These are phyloP conservation scores for Candida boidinii DNA, from an alignment of 805 yeast genomes.

Conservation along the genomic window DNA sequence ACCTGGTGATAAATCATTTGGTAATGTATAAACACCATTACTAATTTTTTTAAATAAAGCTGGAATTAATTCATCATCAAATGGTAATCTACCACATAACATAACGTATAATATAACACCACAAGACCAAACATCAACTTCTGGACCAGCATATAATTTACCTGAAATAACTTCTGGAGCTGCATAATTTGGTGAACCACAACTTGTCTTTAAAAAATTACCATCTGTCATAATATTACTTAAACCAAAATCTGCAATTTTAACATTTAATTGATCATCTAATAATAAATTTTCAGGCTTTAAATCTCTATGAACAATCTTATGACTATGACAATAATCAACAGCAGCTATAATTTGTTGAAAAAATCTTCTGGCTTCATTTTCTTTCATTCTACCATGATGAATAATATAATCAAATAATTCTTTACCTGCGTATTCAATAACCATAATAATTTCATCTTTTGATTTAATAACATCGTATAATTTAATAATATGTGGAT, in stretches of 20 bases:
- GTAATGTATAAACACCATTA: constrained; percentile 87
- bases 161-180: constrained; percentile 97
- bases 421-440: constrained; percentile 95
- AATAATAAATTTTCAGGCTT: constrained; percentile 89
- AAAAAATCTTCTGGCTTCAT: constrained; percentile 86
- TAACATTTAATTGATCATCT: constrained; percentile 85
- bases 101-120: constrained; percentile 93
- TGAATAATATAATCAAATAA: constrained; percentile 93
- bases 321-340: constrained; percentile 92
- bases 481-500: constrained; percentile 91
- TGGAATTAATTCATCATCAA: constrained; percentile 94
- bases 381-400: constrained; percentile 85
- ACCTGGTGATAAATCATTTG: constrained; percentile 77
- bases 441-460: constrained; percentile 95
- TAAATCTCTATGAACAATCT: constrained; percentile 92
- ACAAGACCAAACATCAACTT: constrained; percentile 96
- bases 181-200: constrained; percentile 96
- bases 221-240: constrained; percentile 98
- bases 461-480: constrained; percentile 93
- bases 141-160: constrained; percentile 94
- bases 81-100: constrained; percentile 93
- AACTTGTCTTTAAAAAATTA: constrained; percentile 85
- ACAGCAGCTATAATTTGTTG: constrained; percentile 96
- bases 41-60: constrained; percentile 87
- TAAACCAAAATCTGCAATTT: constrained; percentile 93